Conservation (phyloP, 176 grass and related monocot species). For the Carex kokanica region DNA sequence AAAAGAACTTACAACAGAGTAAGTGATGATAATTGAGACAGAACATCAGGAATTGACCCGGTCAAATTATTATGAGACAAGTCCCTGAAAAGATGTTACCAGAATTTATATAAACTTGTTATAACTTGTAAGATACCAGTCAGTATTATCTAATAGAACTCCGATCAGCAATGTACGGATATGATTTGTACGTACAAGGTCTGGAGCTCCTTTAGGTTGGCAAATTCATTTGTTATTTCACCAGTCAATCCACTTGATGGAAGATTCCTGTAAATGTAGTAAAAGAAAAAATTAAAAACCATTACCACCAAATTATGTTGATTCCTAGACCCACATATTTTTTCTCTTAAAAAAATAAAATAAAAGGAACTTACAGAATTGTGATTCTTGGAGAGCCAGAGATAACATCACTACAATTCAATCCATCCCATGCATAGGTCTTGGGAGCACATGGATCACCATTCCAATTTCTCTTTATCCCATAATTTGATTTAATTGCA, state of each 20-base stretch:
- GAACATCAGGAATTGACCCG: conserved; percentile 43
- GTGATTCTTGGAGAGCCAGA: conserved; percentile 42
- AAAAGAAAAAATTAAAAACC: neutral
- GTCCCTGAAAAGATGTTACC: conserved; percentile 40
- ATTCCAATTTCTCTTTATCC: conserved; percentile 39
- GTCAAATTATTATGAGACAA: conserved; percentile 62
- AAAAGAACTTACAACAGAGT: conserved; percentile 43
- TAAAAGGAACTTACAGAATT: conserved; percentile 34
- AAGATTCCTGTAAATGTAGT: conserved; percentile 34
- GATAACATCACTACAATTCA: conserved; percentile 45
- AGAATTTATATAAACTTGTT: no score
- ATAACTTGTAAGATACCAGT: no score
- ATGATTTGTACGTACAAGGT: conserved; percentile 37
- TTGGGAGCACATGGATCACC: conserved; percentile 33
- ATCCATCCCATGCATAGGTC: conserved; percentile 35
- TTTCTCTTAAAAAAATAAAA: neutral
- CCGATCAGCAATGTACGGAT: neutral
- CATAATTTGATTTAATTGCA: conserved; percentile 38
- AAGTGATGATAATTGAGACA: conserved; percentile 37
- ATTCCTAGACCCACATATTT: neutral
- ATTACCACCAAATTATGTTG: neutral
- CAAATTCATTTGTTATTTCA: conserved; percentile 38
- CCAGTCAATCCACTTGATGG: conserved; percentile 39
- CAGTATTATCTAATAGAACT: no score
- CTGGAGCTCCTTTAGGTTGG: conserved; percentile 33